Conservation (phyloP, 1,284 basidiomycete genomes). For the Coriolopsis trogii region DNA sequence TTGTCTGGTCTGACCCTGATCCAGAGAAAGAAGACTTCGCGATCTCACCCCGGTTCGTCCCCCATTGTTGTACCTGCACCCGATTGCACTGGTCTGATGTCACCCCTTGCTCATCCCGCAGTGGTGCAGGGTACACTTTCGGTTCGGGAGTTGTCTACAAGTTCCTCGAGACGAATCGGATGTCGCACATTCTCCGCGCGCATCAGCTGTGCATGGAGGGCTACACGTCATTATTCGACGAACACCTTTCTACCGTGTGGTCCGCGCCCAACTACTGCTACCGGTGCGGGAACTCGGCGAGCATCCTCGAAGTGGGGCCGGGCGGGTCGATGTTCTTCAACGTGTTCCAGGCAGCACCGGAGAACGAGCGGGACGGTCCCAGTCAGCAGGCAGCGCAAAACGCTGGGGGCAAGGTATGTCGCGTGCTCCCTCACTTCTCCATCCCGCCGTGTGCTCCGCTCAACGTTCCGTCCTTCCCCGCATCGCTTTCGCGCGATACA, state of each 20-base stretch:
- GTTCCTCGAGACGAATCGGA: slow-evolving; percentile 91
- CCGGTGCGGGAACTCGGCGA: slow-evolving; percentile 96
- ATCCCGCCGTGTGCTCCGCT: slow-evolving; percentile 7
- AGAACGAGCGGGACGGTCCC: slow-evolving; percentile 90
- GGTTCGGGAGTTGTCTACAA: slow-evolving; percentile 99
- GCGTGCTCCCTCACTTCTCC: slow-evolving; percentile 5
- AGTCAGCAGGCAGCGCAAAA: slow-evolving; percentile 72
- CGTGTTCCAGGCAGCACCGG: slow-evolving; percentile 97
- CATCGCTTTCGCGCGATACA: slow-evolving; percentile 30
- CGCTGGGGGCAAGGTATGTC: slow-evolving; percentile 65
- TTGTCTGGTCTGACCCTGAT: slow-evolving; percentile 99
- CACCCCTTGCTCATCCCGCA: slow-evolving; percentile 38
- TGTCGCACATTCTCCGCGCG: slow-evolving; percentile 97
- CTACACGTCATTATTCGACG: slow-evolving; percentile 93
- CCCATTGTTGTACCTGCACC: slow-evolving; percentile 5
- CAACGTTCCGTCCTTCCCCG: slow-evolving; percentile 6
- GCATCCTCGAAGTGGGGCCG: slow-evolving; percentile 95
- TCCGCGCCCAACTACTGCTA: slow-evolving; percentile 99
- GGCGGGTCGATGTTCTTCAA: slow-evolving; percentile 93
- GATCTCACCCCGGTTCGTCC: slow-evolving; percentile 88
- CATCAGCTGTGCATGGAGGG: slow-evolving; percentile 99
- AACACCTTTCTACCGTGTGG: slow-evolving; percentile 97
- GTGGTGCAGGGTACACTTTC: slow-evolving; percentile 98
- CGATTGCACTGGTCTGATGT: background rate
- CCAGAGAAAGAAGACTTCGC: slow-evolving; percentile 99